A percentile compares a stretch with the other conserved stretches of the same genome.
Conservation (phyloP, 1,284 basidiomycete genomes). For the Trametes versicolor region DNA sequence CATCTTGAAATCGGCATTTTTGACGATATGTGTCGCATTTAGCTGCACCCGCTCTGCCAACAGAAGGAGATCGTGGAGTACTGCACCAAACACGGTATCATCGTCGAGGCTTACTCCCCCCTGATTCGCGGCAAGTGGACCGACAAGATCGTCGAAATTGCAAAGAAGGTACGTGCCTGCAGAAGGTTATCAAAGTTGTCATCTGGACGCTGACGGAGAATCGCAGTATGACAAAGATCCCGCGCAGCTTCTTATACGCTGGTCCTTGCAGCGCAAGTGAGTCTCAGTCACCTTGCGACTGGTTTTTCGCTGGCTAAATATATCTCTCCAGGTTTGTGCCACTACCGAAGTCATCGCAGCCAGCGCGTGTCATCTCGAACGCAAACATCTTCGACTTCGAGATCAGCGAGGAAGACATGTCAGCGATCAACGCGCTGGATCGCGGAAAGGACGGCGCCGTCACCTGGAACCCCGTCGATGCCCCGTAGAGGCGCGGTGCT, state of each 20-base stretch:
- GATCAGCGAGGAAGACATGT: conserved; percentile 59
- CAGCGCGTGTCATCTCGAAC: conserved; percentile 60
- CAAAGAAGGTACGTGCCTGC: conserved; percentile 47
- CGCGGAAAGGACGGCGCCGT: conserved; percentile 55
- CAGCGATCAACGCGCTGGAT: conserved; percentile 56
- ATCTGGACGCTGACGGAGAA: neutral
- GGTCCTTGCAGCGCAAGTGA: conserved; percentile 67
- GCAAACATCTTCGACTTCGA: conserved; percentile 64
- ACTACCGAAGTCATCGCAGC: conserved; percentile 61
- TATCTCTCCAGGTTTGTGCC: conserved; percentile 50
- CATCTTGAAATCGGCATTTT: neutral
- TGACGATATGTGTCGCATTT: neutral
- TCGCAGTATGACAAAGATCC: conserved; percentile 55
- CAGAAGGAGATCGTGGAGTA: conserved; percentile 82
- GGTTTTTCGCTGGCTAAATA: neutral
- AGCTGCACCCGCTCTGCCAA: conserved; percentile 89
- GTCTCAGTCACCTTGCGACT: neutral
- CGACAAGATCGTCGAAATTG: conserved; percentile 55
- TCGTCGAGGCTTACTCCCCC: conserved; percentile 75
- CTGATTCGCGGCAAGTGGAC: conserved; percentile 55
- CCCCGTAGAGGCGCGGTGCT: conserved; percentile 18
- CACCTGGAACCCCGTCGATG: conserved; percentile 61
- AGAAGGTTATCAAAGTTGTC: neutral
- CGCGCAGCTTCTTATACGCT: conserved; percentile 72
- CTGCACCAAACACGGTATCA: conserved; percentile 73